Conservation (phyloP, 371 early-diverging fungal species). For the Actinomortierella wolfii region DNA sequence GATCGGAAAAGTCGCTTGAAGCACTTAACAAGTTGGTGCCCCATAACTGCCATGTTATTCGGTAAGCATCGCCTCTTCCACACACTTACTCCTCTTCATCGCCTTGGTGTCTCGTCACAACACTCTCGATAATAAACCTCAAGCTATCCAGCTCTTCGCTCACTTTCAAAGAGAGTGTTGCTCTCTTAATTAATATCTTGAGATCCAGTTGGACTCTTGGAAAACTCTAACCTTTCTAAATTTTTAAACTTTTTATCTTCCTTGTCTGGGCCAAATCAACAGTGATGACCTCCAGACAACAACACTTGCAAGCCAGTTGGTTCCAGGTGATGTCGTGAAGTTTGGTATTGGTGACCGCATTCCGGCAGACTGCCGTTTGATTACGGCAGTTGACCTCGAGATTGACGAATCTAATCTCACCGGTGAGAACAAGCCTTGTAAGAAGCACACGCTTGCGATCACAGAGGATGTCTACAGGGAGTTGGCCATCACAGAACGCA, state of each 20-base stretch:
- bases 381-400: constrained; percentile 72
- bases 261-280: too few relatives aligned
- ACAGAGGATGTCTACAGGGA: constrained; percentile 50
- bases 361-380: constrained; percentile 84
- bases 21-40: constrained; percentile 89
- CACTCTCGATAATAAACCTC: not conserved
- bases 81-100: too few relatives aligned
- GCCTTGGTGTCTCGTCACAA: constrained; percentile 14
- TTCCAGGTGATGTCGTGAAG: constrained; percentile 84
- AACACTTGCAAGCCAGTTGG: constrained; percentile 74
- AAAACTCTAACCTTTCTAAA: not conserved
- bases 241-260: too few relatives aligned
- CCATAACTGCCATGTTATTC: constrained; percentile 79
- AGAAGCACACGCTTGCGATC: constrained; percentile 68
- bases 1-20: constrained; percentile 84
- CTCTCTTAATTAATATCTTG: not conserved
- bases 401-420: constrained; percentile 90
- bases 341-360: constrained; percentile 88
- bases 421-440: constrained; percentile 84
- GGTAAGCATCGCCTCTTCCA: constrained; percentile 49
- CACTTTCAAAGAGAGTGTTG: too few relatives aligned
- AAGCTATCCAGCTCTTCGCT: too few relatives aligned
- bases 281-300: constrained; percentile 65
- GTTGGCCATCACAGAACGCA: constrained; percentile 73
- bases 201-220: not conserved